Evolutionary conservation across 129 eudicot species (phyloP), one percentile per base, ranked within the genome.

Genomic region (Flaveria sonorensis): DNA sequence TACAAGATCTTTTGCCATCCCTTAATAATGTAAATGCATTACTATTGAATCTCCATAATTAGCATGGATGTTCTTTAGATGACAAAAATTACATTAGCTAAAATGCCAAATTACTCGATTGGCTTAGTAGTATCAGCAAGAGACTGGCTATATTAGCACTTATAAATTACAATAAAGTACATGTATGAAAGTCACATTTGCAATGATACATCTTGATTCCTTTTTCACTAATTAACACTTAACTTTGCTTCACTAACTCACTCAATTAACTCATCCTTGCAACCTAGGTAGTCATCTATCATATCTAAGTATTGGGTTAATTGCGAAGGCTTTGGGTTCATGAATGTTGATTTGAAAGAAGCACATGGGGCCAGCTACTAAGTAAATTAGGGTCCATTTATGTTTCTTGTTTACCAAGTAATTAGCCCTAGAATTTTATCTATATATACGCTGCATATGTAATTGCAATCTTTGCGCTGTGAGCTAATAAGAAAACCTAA

Each of bases 51-150:
- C 68, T 61, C 42, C 68, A 61, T 30, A 32, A 14, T 15, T 28
- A 28, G 69, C 46, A 63, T 62, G 42, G 69, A 16, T 10, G 16
- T 63, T 30, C 46, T 30, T 30, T 32, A 30, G 6, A 15, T 14
- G 69, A 63, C 45, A 16, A 19, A 60, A 62, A 46, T 75, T 28
- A 63, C 32, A 46, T 10, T 46, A 63, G 50, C 63, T 46, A 62
- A 61, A 26, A n/a, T 28, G 32, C 61, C 26, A 62, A 75, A n/a
- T 75, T 42, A 46, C 79, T 75, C 42, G 28, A 75, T 16, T 18
- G 28, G 60, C 28, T 75, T 61, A 45, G 79, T 74, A 24, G 79
- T 48, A 75, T 52, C 51, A 61, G 20, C 62, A 61, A 45, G 46
- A 61, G 19, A 75, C 24, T 28, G 60, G 19, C 28, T 40, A 66